Evolutionary conservation across 2,329 filamentous ascomycete genomes (phyloP), one percentile per base, ranked within the genome.

Genomic region (Penicillium oxalicum): DNA sequence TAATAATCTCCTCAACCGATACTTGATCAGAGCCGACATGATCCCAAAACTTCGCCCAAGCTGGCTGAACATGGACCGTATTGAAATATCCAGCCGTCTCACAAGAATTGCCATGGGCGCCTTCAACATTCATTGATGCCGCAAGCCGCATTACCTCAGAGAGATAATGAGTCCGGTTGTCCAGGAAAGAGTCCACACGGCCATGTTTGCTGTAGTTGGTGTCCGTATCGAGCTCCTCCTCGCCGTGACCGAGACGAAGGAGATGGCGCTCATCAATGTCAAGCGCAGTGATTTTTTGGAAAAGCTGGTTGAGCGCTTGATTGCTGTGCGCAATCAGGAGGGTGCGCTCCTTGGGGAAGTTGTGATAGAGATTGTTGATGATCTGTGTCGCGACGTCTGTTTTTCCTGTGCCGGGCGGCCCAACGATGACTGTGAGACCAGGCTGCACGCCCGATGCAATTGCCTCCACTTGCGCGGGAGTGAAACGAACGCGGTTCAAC

Each of bases 331-430:
- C 93, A 55, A 98, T 83, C 36, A 98, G 81, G 13, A 98, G 74
- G 0, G 93, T 98, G 59, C 89, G 86, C 68, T 98, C 90, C 55
- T 85, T 78, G 6, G 93, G 91, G 66, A 96, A 98, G 70, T 97
- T 95, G 74, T 97, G 91, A 65, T 98, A 98, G 59, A 98, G 87
- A 68, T 97, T 96, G 74, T 88, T 96, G 72, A 98, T 98, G 66
- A 97, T 94, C 69, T 98, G 93, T 4, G 91, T 96, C 41, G 90
- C 91, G 45, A 98, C 93, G 70, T 98, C 93, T n/a, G 93, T 98
- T 75, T 98, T 98, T 54, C 94, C 93, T 5, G 93, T 98, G 47
- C 93, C 93, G 6, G 93, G 93, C 46, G 93, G 93, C 1, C 93
- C 93, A 53, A 98, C 88, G 58, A 98, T 86, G 41, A 98, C 81